Evolutionary conservation across 805 yeast species (phyloP).

Genomic region (Hanseniaspora vineae): DNA sequence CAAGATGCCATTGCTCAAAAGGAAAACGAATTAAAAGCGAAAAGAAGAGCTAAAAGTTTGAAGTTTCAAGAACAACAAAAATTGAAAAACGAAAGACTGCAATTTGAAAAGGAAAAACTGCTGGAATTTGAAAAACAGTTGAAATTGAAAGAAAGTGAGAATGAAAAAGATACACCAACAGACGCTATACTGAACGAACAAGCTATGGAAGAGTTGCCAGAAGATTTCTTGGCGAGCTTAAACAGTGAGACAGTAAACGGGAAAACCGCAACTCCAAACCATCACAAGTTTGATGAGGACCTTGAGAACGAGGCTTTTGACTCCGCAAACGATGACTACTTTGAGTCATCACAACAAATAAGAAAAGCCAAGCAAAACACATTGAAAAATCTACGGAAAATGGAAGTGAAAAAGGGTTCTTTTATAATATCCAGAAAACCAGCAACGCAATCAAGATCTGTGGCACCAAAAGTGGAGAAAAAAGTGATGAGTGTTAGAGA

Average conservation of each 20-base stretch:
- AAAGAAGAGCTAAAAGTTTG: conserved; percentile 11
- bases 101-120: conserved; percentile 14
- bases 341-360: conserved; percentile 9
- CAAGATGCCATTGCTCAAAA: conserved; percentile 16
- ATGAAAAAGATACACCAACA: conserved; percentile 2
- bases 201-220: conserved; percentile 28
- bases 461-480: conserved; percentile 21
- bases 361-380: conserved; percentile 21
- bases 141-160: conserved; percentile 10
- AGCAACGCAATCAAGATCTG: conserved; percentile 5
- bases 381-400: conserved; percentile 21
- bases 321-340: conserved; percentile 7
- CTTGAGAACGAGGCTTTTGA: conserved; percentile 4
- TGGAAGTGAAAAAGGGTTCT: conserved; percentile 26
- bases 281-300: conserved; percentile 24
- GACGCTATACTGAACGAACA: conserved; percentile 4
- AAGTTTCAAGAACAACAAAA: conserved; percentile 12
- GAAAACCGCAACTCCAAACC: conserved; percentile 15
- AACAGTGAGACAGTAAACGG: conserved; percentile 11
- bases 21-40: conserved; percentile 14
- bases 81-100: conserved; percentile 24
- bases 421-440: conserved; percentile 27
- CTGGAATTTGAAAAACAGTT: conserved; percentile 23
- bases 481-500: conserved; percentile 18
- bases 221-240: conserved; percentile 25